Base-by-base conservation (phyloP, 768 basidiomycete genomes). In the Phlebiopsis gigantea region DNA sequence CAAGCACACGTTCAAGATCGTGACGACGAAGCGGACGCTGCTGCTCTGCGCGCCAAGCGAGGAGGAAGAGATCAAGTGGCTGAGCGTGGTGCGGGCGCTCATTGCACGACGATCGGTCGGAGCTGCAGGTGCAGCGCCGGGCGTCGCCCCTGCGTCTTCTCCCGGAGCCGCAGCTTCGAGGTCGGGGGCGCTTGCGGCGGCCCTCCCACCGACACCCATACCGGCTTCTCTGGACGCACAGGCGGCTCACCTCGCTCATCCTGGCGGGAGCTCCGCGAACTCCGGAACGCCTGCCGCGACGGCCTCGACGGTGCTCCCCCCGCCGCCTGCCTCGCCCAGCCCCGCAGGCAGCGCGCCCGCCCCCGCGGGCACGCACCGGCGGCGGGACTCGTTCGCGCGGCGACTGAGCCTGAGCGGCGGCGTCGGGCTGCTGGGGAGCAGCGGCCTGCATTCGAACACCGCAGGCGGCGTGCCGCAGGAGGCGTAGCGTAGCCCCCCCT, bases 1-100 rank as follows among this genome's bases (percentile, higher is more conserved):
- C 22, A 69, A 72, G 9, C 80, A 87, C 68, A 91, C 90, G 51
- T 98, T 99, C 84, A 94, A 97, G 73, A 88, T 98, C 55, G 87
- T 98, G 62, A 97, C 94, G 34, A 94, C 96, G 53, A 94, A 96
- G 71, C 83, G 93, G 58, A 88, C 90, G 17, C 74, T 93, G 57
- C 71, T 96, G 53, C 76, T 98, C 24, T 97, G 94, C 65, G 97
- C 97, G 6, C 96, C 97, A 15, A 87, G 81, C 57, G 97, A 99
- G 70, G 97, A 98, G 64, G 96, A 98, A 64, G 97, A 98, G 73
- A 95, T 98, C 70, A 91, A 89, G 71, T 99, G 97, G 97, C 76
- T 99, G 46, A 93, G 94, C 50, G 93, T 96, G 9, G 83, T 98
- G 39, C 86, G 93, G 50, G 93, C 93, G 58, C 78, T 99, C 67